These are phyloP conservation scores for Leccinum pellstonianum DNA, from an alignment of 768 basidiomycete genomes.

Conservation along the genomic window DNA sequence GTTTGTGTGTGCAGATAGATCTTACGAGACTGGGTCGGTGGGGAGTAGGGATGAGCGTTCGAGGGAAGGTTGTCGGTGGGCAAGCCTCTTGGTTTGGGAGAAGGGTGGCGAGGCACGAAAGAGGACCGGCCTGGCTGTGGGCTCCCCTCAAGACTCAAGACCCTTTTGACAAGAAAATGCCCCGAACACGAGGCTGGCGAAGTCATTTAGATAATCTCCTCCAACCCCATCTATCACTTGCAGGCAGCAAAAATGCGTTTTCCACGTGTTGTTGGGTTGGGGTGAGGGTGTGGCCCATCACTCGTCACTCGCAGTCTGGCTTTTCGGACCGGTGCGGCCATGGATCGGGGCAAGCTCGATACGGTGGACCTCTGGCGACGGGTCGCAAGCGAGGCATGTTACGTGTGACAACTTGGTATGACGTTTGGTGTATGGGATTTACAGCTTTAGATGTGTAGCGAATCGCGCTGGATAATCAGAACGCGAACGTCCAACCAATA, in stretches of 20 bases:
- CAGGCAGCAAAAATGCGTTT: constrained; percentile 21
- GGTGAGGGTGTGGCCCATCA: constrained; percentile 8
- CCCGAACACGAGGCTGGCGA: constrained; percentile 27
- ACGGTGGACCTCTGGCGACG: background rate
- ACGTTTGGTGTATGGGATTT: background rate
- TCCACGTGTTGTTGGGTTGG: constrained; percentile 19
- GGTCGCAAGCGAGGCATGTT: background rate
- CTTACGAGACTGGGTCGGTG: background rate
- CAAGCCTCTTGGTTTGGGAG: constrained; percentile 1
- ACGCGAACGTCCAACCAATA: background rate
- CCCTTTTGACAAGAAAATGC: constrained; percentile 22
- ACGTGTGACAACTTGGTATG: background rate
- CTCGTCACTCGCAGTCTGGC: background rate
- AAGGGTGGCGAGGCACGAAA: background rate
- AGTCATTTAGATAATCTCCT: constrained; percentile 29
- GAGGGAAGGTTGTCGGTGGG: background rate
- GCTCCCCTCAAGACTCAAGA: constrained; percentile 10
- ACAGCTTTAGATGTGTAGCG: background rate
- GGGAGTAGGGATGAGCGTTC: background rate
- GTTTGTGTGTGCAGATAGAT: background rate
- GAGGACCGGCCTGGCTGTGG: background rate
- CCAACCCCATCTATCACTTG: constrained; percentile 16
- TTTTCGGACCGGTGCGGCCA: constrained; percentile 10
- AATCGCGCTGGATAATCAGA: background rate
- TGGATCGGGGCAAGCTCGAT: constrained; percentile 11